Evolutionary conservation across 1,139 yeast species (phyloP), one percentile per base, ranked within the genome.

Genomic region (Wickerhamomyces sp.): DNA sequence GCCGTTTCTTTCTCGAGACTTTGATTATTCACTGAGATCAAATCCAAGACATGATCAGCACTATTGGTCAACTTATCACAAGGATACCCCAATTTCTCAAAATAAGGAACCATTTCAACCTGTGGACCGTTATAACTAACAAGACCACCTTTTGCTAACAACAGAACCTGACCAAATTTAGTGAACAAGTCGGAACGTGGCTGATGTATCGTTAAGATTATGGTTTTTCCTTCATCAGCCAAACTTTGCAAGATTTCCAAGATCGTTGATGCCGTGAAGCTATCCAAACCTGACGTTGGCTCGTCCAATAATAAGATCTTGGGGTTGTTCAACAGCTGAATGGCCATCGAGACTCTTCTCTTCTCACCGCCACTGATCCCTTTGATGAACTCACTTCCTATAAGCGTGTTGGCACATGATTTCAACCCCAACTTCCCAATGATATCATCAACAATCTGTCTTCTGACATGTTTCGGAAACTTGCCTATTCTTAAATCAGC

Each of bases 301-400:
- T 87, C 96, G 58, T 87, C 96, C 18, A 86, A 61, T 35, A 86
- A 68, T 30, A 87, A 58, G 21, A 86, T 69, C 40, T 79, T 79
- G 0, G 95, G 95, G 38, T 76, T 75, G 36, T 79, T 78, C 23
- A 86, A 61, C 23, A 86, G 61, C 54, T 86, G 95, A 27, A 82
- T 73, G 1, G 91, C 91, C 55, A 86, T 85, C 0, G 91, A 78
- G 2, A 86, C 85, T 45, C 95, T 70, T 50, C 95, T 64, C 49
- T 82, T 83, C 51, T 86, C 95, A 37, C 95, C 95, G 11, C 95
- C 95, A 21, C 91, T 80, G 7, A 86, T 72, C 4, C 95, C 95
- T 49, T 86, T 85, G 6, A 75, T 65, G 28, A 70, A 60, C 31
- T 81, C 91, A 35, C 78, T 72, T 1, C 95, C 96, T 37, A 87